Conservation (phyloP, 73 alveolate species). For the Paramecium tetraurelia region DNA sequence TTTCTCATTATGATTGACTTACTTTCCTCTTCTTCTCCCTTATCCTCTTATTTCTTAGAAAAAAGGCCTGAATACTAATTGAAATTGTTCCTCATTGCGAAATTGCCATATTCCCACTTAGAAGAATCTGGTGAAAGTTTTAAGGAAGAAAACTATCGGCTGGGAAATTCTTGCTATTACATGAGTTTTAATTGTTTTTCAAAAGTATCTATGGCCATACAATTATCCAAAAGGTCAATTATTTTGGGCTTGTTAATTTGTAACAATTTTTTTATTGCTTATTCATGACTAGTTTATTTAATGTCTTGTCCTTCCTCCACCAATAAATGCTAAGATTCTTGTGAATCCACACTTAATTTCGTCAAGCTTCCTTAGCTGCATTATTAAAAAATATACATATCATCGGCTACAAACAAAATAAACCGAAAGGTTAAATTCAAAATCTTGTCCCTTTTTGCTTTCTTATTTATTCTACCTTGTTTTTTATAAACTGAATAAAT, state of each 20-base stretch:
- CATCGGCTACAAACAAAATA: not conserved
- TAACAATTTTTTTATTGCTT: not conserved
- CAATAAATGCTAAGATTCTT: not conserved
- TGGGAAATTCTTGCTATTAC: not conserved
- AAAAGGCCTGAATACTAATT: not conserved
- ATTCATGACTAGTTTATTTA: not conserved
- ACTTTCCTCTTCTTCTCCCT: not conserved
- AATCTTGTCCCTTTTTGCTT: not conserved
- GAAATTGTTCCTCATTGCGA: not conserved
- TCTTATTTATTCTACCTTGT: constrained; percentile 8
- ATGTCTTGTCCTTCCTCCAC: not conserved
- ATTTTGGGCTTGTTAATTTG: not conserved
- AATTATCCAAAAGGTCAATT: not conserved
- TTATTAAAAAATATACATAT: not conserved
- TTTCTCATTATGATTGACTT: not conserved
- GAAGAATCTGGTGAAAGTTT: too few relatives aligned
- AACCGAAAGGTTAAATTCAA: not conserved
- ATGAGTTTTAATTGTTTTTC: not conserved
- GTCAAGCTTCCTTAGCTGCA: not conserved
- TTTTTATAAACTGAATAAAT: not conserved
- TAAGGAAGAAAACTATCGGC: not conserved
- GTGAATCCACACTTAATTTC: not conserved
- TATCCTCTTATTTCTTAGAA: not conserved
- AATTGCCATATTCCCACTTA: not conserved
- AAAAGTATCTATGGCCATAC: not conserved